A percentile compares a stretch with the other conserved stretches of the same genome.
Evolutionary conservation across 257 asterid species (phyloP).

Genomic region (Solanum neorickii): DNA sequence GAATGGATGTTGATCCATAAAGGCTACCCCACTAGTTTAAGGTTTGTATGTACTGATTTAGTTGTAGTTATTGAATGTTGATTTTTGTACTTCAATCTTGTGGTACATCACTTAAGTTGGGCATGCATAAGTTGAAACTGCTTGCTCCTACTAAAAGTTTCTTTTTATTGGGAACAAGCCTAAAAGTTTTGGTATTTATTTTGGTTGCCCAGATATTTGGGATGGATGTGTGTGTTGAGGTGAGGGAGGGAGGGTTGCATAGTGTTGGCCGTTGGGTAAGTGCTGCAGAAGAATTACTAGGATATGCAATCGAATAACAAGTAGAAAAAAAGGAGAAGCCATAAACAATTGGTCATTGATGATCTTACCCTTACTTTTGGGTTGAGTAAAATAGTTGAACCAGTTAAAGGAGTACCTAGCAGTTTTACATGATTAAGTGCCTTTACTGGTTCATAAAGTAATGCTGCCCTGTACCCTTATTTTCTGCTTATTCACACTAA

Average conservation of each 20-base stretch:
- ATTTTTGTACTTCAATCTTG: background rate
- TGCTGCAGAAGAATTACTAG: background rate
- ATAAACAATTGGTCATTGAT: background rate
- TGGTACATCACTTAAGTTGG: background rate
- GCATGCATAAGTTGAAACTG: background rate
- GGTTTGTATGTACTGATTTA: background rate
- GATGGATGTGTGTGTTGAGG: background rate
- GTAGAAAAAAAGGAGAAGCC: background rate
- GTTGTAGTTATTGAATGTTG: background rate
- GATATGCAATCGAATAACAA: background rate
- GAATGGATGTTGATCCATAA: background rate
- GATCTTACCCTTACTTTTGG: background rate
- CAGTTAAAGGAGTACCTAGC: background rate
- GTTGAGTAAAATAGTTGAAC: background rate
- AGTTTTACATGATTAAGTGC: background rate
- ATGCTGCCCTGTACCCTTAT: background rate
- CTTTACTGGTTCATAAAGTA: background rate
- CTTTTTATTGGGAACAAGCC: background rate
- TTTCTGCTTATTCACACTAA: background rate
- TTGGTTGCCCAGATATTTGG: background rate
- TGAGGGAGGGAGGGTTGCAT: background rate
- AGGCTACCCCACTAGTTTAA: background rate
- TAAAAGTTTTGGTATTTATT: background rate
- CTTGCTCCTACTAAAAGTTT: background rate
- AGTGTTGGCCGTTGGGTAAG: background rate